Evolutionary conservation across 768 basidiomycete species (phyloP), one percentile per base, ranked within the genome.

Genomic region (Suillus bovinus): DNA sequence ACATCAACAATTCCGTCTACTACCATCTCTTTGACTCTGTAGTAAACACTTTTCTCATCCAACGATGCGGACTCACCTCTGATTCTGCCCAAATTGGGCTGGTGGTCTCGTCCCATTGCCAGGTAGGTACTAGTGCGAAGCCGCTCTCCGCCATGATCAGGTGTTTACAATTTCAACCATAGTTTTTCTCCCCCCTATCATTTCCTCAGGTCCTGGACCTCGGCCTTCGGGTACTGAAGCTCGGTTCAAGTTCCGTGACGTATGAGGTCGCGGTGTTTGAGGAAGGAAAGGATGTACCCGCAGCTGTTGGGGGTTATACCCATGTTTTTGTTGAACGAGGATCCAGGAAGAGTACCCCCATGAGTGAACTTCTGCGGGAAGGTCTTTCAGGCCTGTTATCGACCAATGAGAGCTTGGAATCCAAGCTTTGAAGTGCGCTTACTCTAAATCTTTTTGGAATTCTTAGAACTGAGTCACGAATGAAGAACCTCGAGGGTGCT

Each of bases 1-100:
- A 93, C 64, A 78, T 93, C 69, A 93, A 93, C 76, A 94, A 93
- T 73, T 81, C 88, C 0, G 76, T 91, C 17, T 94, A 92, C 74
- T 90, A 91, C 70, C 89, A 90, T 68, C 80, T 91, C 61, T 90
- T 93, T 74, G 92, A 93, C 75, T 90, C 91, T 5, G 78, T 92
- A 68, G 79, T 93, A 73, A 94, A 93, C 72, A 82, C 88, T 10
- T 94, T 91, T 73, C 85, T 93, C 64, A 86, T 91, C 41, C 77
- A 83, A 59, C 77, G 80, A 36, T 93, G 90, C 66, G 81, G 79
- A 13, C 78, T 86, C 42, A 4, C 89, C 91, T 0, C 76, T 4
- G 66, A 71, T 13, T 83, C 87, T 0, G 72, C 79, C 0, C 76
- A 79, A 33, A 92, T 93, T 44, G 92, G 90, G 0, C 83, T 94